These are phyloP conservation scores for Takashimella koratensis DNA, from an alignment of 1,284 basidiomycete genomes.

Conservation along the genomic window DNA sequence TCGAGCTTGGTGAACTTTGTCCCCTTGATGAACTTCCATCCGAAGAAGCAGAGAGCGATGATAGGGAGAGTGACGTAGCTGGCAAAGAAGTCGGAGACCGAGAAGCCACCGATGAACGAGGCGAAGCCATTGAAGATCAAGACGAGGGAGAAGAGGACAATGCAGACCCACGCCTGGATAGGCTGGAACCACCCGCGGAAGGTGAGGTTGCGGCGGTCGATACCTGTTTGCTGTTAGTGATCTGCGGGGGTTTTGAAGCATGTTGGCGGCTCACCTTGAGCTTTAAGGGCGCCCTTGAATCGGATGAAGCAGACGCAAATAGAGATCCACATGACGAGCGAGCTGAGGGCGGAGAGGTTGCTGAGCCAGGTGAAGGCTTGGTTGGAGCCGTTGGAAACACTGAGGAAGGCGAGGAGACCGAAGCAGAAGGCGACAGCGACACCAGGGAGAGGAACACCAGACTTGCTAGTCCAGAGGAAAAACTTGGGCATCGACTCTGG, in stretches of 20 bases:
- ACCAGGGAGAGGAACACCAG: slow-evolving; percentile 63
- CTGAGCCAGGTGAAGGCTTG: slow-evolving; percentile 69
- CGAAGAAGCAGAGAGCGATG: slow-evolving; percentile 6
- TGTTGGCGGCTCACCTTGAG: too few relatives aligned
- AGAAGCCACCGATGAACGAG: slow-evolving; percentile 6
- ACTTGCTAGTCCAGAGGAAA: slow-evolving; percentile 59
- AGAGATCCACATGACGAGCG: slow-evolving; percentile 74
- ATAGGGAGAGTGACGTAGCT: slow-evolving; percentile 34
- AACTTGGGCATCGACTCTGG: too few relatives aligned
- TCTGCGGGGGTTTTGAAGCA: too few relatives aligned
- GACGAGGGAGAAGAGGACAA: slow-evolving; percentile 12
- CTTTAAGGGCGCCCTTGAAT: slow-evolving; percentile 67
- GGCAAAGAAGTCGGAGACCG: slow-evolving; percentile 4
- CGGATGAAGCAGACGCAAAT: slow-evolving; percentile 70
- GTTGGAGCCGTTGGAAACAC: slow-evolving; percentile 57
- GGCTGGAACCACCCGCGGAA: slow-evolving; percentile 55
- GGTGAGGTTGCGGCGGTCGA: slow-evolving; percentile 57
- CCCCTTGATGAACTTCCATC: neutral
- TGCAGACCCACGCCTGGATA: slow-evolving; percentile 11
- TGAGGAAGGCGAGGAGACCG: slow-evolving; percentile 53
- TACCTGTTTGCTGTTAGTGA: too few relatives aligned
- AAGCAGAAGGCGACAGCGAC: slow-evolving; percentile 67
- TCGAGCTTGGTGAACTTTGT: slow-evolving; percentile 3
- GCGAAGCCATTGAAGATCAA: slow-evolving; percentile 15
- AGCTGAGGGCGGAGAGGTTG: slow-evolving; percentile 53